Conservation (phyloP, 2,329 filamentous ascomycete species). For the Fusarium avenaceum region DNA sequence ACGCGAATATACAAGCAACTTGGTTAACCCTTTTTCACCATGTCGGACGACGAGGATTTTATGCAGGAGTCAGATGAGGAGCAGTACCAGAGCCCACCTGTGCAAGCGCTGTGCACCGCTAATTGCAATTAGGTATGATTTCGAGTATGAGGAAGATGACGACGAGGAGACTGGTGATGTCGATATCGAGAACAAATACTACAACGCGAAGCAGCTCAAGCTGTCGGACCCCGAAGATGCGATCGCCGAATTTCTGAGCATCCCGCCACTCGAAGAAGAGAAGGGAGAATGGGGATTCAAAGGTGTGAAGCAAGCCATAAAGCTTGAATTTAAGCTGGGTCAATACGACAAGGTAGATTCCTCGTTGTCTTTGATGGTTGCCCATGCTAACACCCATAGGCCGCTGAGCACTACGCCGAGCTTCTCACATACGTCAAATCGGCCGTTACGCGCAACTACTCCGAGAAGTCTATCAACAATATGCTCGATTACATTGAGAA, state of each 20-base stretch:
- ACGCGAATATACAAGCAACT: neutral
- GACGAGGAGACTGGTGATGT: constrained; percentile 90
- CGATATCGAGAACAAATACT: constrained; percentile 99
- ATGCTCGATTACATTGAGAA: constrained; percentile 99
- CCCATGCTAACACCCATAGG: constrained; percentile 65
- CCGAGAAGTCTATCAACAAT: constrained; percentile 99
- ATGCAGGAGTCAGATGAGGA: constrained; percentile 65
- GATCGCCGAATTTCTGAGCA: constrained; percentile 90
- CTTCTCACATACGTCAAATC: constrained; percentile 98
- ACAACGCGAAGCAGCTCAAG: constrained; percentile 99
- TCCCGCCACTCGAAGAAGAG: constrained; percentile 85
- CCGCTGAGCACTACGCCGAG: constrained; percentile 91
- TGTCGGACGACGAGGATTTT: constrained; percentile 67
- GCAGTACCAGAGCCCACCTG: constrained; percentile 51
- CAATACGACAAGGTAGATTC: constrained; percentile 81
- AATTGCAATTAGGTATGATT: constrained; percentile 77
- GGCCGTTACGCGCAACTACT: constrained; percentile 97
- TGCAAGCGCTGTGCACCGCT: constrained; percentile 30
- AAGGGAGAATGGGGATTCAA: constrained; percentile 99
- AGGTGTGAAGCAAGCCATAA: constrained; percentile 96
- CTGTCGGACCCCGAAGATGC: constrained; percentile 86
- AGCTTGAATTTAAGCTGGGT: constrained; percentile 94
- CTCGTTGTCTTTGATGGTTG: neutral
- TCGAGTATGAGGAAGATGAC: constrained; percentile 95
- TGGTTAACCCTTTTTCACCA: constrained; percentile 44